phyloP scores from a whole-genome alignment of 306 rosid genomes.

The Coriaria nepalensis region DNA sequence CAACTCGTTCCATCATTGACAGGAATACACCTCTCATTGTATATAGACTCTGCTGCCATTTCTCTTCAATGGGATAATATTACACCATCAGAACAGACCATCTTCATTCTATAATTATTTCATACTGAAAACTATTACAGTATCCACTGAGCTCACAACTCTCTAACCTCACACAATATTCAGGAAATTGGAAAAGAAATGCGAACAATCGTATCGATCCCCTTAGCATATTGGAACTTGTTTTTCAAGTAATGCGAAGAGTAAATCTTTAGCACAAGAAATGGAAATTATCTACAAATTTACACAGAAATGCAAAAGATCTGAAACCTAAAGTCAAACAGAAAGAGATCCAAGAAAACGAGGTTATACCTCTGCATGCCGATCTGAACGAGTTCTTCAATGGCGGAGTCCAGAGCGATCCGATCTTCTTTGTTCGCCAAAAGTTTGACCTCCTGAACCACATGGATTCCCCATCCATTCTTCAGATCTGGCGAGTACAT shows the following conservation, averaged over 20 bases:
- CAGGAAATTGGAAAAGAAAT: too few species aligned
- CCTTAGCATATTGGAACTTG: too few species aligned
- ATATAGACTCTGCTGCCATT: slow-evolving; percentile 81
- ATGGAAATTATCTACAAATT: neutral
- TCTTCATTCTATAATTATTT: neutral
- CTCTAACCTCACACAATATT: too few species aligned
- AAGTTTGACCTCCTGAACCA: slow-evolving; percentile 88
- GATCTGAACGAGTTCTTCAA: slow-evolving; percentile 68
- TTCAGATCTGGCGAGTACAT: slow-evolving; percentile 89
- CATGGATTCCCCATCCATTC: slow-evolving; percentile 87
- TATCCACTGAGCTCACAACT: too few species aligned
- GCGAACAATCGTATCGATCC: too few species aligned
- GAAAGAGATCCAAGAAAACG: slow-evolving; percentile 6
- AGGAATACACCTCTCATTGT: slow-evolving; percentile 78
- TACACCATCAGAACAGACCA: slow-evolving; percentile 17
- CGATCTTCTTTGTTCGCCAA: slow-evolving; percentile 85
- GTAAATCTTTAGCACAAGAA: too few species aligned
- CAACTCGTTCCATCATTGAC: slow-evolving; percentile 76
- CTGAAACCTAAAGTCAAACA: neutral
- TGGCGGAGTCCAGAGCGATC: slow-evolving; percentile 53
- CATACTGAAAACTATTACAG: neutral
- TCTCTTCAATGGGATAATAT: slow-evolving; percentile 43
- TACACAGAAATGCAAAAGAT: too few species aligned
- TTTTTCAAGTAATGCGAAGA: too few species aligned
- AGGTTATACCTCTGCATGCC: slow-evolving; percentile 73